Base-by-base conservation (phyloP, 2,329 filamentous ascomycete species). In the Aspergillus sp. region DNA sequence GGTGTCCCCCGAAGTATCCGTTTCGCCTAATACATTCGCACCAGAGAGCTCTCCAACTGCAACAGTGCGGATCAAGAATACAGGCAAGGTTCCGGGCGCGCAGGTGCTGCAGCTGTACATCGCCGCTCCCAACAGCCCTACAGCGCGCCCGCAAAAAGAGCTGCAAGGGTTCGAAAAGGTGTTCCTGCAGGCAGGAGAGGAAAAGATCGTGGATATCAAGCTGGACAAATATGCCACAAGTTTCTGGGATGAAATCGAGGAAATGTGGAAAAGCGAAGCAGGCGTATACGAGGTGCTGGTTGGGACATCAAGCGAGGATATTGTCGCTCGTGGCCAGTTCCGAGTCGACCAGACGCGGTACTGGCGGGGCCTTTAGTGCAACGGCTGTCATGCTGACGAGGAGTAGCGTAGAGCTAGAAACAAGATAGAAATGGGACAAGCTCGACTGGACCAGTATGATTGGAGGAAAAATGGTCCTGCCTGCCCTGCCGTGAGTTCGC, bases 61-160 rank as follows among this genome's bases (percentile, higher is more conserved):
- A 15, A 77, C 77, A 2, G 48, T 80, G 5, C 64, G 63, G 9
- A 77, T 88, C 17, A 79, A 79, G 13, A 87, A 88, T 64, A 83
- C 78, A 0, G 84, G 82, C 50, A 69, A 83, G 6, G 74, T 75
- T 72, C 84, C 72, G 66, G 85, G 82, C 66, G 75, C 78, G 3
- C 81, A 86, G 59, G 80, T 83, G 52, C 78, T 86, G 7, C 85
- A 87, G 66, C 79, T 81, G 0, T 87, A 71, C 57, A 55, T 71
- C 4, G 60, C 67, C 7, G 64, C 64, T 3, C 62, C 68, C 6
- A 63, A 65, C 7, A 70, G 71, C 17, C 67, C 73, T 28, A 75
- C 71, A 15, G 60, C 65, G 0, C 75, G 81, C 9, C 77, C 81
- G 6, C 64, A 65, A 30, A 80, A 80, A 67, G 80, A 82, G 61